Percentiles rank a stretch among this genome's conserved stretches.
Evolutionary conservation across 805 yeast genomes (phyloP).

Genomic region (Cyberlindnera mrakii): DNA sequence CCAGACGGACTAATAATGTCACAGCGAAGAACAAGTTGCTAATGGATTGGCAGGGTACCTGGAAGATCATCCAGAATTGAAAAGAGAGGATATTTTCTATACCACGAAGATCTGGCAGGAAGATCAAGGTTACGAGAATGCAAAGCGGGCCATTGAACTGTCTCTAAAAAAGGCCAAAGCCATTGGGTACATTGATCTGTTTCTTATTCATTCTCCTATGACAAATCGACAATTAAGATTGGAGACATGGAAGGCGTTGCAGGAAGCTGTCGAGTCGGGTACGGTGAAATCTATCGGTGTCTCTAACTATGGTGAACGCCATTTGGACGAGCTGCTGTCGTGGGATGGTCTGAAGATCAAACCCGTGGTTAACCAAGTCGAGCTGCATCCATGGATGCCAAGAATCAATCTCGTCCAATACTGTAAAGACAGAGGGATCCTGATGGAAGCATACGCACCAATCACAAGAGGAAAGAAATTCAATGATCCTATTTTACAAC

Average conservation of each 20-base stretch:
- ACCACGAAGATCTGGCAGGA: constrained; percentile 61
- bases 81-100: constrained; percentile 56
- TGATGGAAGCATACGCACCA: constrained; percentile 73
- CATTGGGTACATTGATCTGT: constrained; percentile 65
- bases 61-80: constrained; percentile 43
- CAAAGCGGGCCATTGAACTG: constrained; percentile 43
- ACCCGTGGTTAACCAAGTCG: constrained; percentile 66
- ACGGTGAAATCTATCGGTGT: constrained; percentile 67
- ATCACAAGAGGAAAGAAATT: constrained; percentile 56
- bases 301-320: constrained; percentile 61
- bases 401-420: constrained; percentile 51
- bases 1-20: constrained; percentile 70
- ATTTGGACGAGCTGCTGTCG: constrained; percentile 51
- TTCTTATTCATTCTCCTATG: constrained; percentile 62
- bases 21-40: constrained; percentile 52
- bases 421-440: constrained; percentile 44
- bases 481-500: constrained; percentile 45
- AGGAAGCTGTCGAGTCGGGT: constrained; percentile 60
- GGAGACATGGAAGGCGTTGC: constrained; percentile 68
- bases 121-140: constrained; percentile 49
- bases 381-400: constrained; percentile 61
- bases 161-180: constrained; percentile 46
- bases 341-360: constrained; percentile 48
- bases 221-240: constrained; percentile 42
- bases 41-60: constrained; percentile 46